phyloP scores from a whole-genome alignment of 352 stramenopile genomes.

The Phytophthora podocarpi region DNA sequence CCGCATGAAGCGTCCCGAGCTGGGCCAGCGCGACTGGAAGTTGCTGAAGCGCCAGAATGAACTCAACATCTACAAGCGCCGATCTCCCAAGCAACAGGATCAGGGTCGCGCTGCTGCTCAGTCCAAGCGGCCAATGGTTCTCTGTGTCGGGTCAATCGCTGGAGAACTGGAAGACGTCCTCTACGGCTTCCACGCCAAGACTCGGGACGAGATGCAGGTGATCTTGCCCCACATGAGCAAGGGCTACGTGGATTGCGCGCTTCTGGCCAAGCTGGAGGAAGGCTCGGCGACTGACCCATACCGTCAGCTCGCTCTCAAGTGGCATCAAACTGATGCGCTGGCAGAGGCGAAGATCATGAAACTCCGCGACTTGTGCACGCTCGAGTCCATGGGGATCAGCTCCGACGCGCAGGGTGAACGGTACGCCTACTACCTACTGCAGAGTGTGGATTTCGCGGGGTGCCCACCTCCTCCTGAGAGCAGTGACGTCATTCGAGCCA shows the following conservation, averaged over 20 bases:
- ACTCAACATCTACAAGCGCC: conserved; percentile 46
- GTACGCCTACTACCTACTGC: conserved; percentile 55
- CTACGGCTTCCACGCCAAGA: conserved; percentile 61
- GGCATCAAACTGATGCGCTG: conserved; percentile 33
- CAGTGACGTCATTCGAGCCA: conserved; percentile 43
- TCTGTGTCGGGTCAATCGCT: conserved; percentile 50
- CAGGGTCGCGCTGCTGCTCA: conserved; percentile 1
- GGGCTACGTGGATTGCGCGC: conserved; percentile 41
- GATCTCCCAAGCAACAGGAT: conserved; percentile 5
- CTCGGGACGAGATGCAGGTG: conserved; percentile 52
- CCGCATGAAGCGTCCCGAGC: conserved; percentile 20
- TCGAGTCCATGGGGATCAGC: conserved; percentile 58
- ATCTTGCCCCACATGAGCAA: conserved; percentile 44
- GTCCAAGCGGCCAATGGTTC: conserved; percentile 42
- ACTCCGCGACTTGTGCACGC: conserved; percentile 49
- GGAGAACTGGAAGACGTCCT: conserved; percentile 51
- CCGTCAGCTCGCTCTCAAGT: conserved; percentile 62
- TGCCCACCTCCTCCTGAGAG: conserved; percentile 42
- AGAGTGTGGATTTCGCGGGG: conserved; percentile 50
- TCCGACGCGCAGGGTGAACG: conserved; percentile 37
- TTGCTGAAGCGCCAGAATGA: conserved; percentile 42
- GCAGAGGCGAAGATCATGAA: conserved; percentile 42
- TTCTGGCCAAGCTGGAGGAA: conserved; percentile 51
- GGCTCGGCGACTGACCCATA: conserved; percentile 49
- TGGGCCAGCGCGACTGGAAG: conserved; percentile 36